Evolutionary conservation across 495 filamentous ascomycete species (phyloP), one percentile per base, ranked within the genome.

Genomic region (Podospora pseudopauciseta): DNA sequence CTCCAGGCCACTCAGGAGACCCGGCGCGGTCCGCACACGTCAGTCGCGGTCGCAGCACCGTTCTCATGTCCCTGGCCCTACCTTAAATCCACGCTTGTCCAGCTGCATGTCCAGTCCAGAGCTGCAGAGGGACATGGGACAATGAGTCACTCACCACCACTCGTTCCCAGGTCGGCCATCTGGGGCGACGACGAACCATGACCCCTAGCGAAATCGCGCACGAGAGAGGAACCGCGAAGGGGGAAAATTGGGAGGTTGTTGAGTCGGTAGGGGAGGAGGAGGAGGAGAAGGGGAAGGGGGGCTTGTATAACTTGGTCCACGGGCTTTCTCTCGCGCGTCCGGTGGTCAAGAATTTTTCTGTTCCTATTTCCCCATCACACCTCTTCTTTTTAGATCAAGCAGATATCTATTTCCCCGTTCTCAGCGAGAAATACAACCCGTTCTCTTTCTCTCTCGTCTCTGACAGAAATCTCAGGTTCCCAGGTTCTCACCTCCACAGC

Each of bases 101-200:
- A 63, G 32, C 66, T 74, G 73, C 73, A 69, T 69, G 67, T 65
- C 57, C 58, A 66, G 63, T 23, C 23, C 23, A 23, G 1, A 54
- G 71, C 72, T 65, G 67, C 71, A 68, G 61, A 60, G 56, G 23
- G 23, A 53, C n/a, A 66, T 59, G 65, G 70, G 49, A 61, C 59
- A 61, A 57, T 76, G 72, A 76, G 63, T 77, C 76, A 77, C 73
- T 67, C 69, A 63, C 49, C 63, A 60, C 76, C 76, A 78, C 66
- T 77, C 75, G 60, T 70, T 74, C 67, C 53, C 23, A 56, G 30
- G 13, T 67, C 70, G 56, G 63, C 67, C 62, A 54, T 61, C 63
- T 63, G 59, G 72, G 34, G 74, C 61, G 74, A 76, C 69, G 65
- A 27, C 26, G 20, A 66, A 13, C 57, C 55, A 26, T 26, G 55